phyloP scores from a whole-genome alignment of 257 asterid genomes.

The Nicotiana obtusifolia region DNA sequence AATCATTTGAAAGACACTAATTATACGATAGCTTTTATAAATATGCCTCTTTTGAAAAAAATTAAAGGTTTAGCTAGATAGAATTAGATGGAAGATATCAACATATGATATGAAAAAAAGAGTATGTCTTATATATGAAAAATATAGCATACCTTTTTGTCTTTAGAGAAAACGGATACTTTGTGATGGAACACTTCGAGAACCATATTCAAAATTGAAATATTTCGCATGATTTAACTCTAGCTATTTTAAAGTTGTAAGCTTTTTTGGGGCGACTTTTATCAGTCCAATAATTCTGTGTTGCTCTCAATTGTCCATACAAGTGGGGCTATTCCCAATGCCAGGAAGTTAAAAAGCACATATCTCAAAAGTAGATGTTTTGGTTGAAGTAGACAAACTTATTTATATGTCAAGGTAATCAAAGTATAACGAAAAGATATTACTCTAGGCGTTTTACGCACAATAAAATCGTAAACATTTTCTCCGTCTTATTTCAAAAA shows the following conservation, averaged over 20 bases:
- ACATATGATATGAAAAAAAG: too few relatives aligned
- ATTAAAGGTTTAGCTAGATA: too few relatives aligned
- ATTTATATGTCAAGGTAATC: neutral
- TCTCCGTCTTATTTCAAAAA: too few relatives aligned
- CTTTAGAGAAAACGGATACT: too few relatives aligned
- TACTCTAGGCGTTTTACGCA: too few relatives aligned
- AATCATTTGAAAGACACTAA: neutral
- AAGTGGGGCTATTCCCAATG: neutral
- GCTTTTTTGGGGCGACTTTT: neutral
- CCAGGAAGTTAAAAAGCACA: neutral
- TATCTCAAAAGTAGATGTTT: neutral
- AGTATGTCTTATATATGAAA: too few relatives aligned
- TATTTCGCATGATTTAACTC: neutral
- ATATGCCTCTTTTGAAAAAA: too few relatives aligned
- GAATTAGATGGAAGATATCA: too few relatives aligned
- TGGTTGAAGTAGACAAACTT: neutral
- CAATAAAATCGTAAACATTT: too few relatives aligned
- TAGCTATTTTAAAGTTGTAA: too few relatives aligned
- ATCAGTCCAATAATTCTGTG: neutral
- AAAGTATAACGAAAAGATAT: neutral
- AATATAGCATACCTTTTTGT: too few relatives aligned
- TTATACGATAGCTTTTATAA: neutral
- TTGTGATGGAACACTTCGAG: conserved; percentile 1
- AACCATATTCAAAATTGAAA: neutral
- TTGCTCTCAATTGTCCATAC: neutral